These are phyloP conservation scores for Paramecium biaurelia DNA, from an alignment of 73 alveolate genomes.

Conservation along the genomic window DNA sequence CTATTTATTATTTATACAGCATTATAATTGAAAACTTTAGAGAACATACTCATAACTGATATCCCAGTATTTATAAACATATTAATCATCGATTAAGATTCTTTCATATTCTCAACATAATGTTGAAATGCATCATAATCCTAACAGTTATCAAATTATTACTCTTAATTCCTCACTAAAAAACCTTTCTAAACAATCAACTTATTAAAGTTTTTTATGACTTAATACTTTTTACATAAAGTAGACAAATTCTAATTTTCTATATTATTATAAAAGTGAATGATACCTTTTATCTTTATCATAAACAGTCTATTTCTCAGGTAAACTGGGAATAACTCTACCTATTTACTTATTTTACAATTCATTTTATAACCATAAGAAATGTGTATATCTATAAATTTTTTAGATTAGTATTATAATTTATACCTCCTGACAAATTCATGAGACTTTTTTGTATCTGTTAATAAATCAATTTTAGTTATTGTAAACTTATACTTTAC, in stretches of 20 bases:
- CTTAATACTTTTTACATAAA: neutral
- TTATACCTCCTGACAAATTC: neutral
- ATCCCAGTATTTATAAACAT: neutral
- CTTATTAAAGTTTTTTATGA: neutral
- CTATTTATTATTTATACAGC: neutral
- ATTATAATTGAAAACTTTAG: neutral
- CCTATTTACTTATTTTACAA: neutral
- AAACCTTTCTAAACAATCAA: neutral
- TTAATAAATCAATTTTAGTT: neutral
- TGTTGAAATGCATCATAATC: neutral
- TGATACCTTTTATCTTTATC: slow-evolving; percentile 21
- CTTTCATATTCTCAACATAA: neutral
- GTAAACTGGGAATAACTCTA: neutral
- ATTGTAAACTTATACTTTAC: neutral
- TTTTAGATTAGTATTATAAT: neutral
- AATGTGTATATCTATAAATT: neutral
- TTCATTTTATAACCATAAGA: neutral
- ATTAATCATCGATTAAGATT: neutral
- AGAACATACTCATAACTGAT: neutral
- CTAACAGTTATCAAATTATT: neutral
- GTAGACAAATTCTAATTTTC: neutral
- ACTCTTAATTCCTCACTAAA: neutral
- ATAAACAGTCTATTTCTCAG: neutral
- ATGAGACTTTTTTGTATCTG: neutral
- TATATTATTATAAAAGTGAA: neutral